A percentile compares a stretch with the other conserved stretches of the same genome.
Evolutionary conservation across 2,329 filamentous ascomycete genomes (phyloP).

Genomic region (Trichoderma koningiopsis): DNA sequence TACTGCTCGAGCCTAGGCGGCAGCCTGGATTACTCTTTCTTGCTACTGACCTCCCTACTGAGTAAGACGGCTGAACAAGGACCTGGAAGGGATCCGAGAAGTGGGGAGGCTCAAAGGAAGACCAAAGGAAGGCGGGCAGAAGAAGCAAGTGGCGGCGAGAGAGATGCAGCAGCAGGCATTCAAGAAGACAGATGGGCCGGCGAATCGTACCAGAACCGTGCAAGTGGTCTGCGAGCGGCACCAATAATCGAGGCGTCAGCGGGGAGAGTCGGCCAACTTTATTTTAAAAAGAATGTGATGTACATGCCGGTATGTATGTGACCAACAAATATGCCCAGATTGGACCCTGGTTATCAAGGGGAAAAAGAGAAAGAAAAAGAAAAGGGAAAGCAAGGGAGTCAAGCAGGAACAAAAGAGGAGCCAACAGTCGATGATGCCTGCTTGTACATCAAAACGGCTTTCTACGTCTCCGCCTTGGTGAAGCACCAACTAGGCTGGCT

Average conservation of each 20-base stretch:
- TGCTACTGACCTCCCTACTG: background rate
- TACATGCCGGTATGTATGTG: background rate
- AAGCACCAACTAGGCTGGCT: background rate
- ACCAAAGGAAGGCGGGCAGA: background rate
- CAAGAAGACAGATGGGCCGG: background rate
- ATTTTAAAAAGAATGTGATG: background rate
- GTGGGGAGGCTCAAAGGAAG: background rate
- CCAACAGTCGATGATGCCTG: background rate
- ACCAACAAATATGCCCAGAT: background rate
- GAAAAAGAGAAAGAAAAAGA: background rate
- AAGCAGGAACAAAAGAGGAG: background rate
- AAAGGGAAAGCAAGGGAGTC: background rate
- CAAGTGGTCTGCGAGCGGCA: background rate
- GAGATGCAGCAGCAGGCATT: background rate
- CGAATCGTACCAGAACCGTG: background rate
- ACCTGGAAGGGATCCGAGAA: background rate
- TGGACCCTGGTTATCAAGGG: background rate
- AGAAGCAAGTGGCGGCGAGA: background rate
- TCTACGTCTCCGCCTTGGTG: background rate
- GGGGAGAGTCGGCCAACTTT: constrained; percentile 9
- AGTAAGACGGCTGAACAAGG: background rate
- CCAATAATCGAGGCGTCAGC: background rate
- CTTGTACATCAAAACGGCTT: background rate
- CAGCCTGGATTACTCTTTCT: background rate
- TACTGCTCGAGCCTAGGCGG: background rate